Base-by-base conservation (phyloP, 192 early-diverging fungal species). In the Entophlyctis luteolus region DNA sequence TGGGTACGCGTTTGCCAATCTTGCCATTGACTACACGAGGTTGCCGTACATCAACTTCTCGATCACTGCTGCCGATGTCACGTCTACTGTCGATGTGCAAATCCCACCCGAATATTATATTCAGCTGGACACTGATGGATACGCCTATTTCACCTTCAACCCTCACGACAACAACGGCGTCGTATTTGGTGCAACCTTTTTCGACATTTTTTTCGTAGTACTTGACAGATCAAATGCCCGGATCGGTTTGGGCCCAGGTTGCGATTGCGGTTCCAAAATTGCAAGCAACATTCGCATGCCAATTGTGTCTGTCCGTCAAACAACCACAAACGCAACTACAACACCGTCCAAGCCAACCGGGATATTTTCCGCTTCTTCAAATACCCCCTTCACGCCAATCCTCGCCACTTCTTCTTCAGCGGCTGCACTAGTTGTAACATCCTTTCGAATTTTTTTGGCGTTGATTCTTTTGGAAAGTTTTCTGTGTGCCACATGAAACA, bases 201-300 rank as follows among this genome's bases (percentile, higher is more conserved):
- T 70, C 22, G 48, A 70, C 39, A 38, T 20, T 20, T 62, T 70
- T 53, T 62, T 48, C 27, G 48, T 70, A 3, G 68, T 70, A n/a
- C 42, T 70, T 20, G 68, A 70, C 49, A 56, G 68, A 20, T 56
- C 18, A 25, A 35, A 35, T 12, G 8, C 16, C 22, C 20, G 68
- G 22, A 48, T 70, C 10, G 68, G 68, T 37, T 39, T 70, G 12
- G 68, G 48, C 16, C 47, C 48, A 5, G 68, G 68, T 5, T 70
- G 68, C 37, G 68, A 70, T 42, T 70, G 68, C 31, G 57, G 10
- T n/a, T n/a, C n/a, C 10, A 42, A 42, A 12, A 42, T 12, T 42
- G 39, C 39, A 42, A 42, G 8, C 10, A 42, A 42, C n/a, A 42
- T 42, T 42, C 39, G 39, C 10, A 42, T 42, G 39, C 39, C 39